Conservation (phyloP, 2,329 filamentous ascomycete species). For the Tolypocladium endophyticum region DNA sequence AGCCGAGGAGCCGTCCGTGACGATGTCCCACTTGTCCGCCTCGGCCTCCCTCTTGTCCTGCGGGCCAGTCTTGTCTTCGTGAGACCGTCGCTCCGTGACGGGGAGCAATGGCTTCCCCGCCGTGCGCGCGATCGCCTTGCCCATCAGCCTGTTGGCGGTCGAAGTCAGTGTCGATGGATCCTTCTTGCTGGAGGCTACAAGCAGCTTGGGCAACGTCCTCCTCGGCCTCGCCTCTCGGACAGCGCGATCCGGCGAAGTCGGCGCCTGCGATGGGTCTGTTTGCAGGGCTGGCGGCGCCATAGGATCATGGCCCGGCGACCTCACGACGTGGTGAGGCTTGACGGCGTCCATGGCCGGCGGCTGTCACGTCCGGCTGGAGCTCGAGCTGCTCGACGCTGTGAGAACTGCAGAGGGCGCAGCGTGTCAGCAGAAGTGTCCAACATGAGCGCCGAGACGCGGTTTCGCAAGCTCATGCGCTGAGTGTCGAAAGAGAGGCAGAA, state of each 20-base stretch:
- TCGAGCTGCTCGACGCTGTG: slow-evolving; percentile 5
- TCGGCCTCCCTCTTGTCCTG: slow-evolving; percentile 42
- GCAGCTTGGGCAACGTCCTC: slow-evolving; percentile 1
- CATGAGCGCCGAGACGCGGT: background rate
- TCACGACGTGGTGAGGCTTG: slow-evolving; percentile 7
- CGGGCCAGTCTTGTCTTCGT: slow-evolving; percentile 25
- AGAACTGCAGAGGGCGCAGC: background rate
- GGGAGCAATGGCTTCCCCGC: slow-evolving; percentile 30
- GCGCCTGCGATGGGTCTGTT: background rate
- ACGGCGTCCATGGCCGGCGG: slow-evolving; percentile 11
- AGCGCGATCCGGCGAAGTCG: slow-evolving; percentile 2
- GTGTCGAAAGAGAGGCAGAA: background rate
- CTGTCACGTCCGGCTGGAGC: slow-evolving; percentile 4
- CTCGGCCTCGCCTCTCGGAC: slow-evolving; percentile 3
- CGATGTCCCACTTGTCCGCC: slow-evolving; percentile 41
- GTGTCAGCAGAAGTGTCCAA: background rate
- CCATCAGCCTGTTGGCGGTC: slow-evolving; percentile 2
- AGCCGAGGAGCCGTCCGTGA: slow-evolving; percentile 50
- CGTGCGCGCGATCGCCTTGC: slow-evolving; percentile 6
- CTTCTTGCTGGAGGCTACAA: slow-evolving; percentile 1
- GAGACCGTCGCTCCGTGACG: slow-evolving; percentile 33
- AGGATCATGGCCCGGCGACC: slow-evolving; percentile 5
- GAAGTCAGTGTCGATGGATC: slow-evolving; percentile 4
- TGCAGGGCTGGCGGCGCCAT: background rate
- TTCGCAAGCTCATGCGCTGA: background rate